phyloP scores from a whole-genome alignment of 352 stramenopile species.

The Phytophthora pinifolia region DNA sequence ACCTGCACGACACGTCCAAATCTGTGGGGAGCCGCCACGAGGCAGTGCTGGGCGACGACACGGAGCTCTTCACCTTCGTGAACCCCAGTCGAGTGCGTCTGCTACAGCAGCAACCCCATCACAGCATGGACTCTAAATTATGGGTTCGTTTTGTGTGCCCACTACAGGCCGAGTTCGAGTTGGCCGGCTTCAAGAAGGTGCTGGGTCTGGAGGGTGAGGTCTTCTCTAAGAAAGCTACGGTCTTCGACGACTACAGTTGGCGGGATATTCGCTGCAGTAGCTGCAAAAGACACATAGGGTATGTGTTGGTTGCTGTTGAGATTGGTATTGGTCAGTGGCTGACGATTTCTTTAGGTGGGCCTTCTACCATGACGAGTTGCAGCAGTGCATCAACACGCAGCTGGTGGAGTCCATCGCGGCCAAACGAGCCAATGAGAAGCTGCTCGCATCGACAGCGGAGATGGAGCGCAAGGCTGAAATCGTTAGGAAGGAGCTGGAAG shows the following conservation, averaged over 20 bases:
- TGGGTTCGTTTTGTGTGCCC: neutral
- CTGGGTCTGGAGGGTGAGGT: slow-evolving; percentile 55
- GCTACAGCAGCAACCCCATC: too few species aligned
- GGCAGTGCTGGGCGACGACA: slow-evolving; percentile 44
- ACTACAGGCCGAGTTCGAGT: slow-evolving; percentile 70
- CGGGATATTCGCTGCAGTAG: slow-evolving; percentile 67
- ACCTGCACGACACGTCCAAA: slow-evolving; percentile 76
- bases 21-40: slow-evolving; percentile 56
- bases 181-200: slow-evolving; percentile 69
- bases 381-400: slow-evolving; percentile 68
- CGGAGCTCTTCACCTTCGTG: slow-evolving; percentile 77
- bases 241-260: slow-evolving; percentile 87
- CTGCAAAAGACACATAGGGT: slow-evolving; percentile 83
- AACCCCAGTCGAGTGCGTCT: slow-evolving; percentile 62
- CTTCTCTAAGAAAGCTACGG: slow-evolving; percentile 73
- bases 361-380: slow-evolving; percentile 79
- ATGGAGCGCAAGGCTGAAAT: slow-evolving; percentile 40
- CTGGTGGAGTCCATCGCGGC: slow-evolving; percentile 53
- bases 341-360: slow-evolving; percentile 49
- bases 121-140: neutral
- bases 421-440: slow-evolving; percentile 40
- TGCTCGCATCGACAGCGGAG: slow-evolving; percentile 34
- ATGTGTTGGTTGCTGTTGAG: neutral
- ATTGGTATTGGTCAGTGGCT: neutral
- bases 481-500: slow-evolving; percentile 52